A percentile compares a stretch with the other conserved stretches of the same genome.
Evolutionary conservation across 129 eudicot genomes (phyloP).

Genomic region (Kitagawia praeruptora): DNA sequence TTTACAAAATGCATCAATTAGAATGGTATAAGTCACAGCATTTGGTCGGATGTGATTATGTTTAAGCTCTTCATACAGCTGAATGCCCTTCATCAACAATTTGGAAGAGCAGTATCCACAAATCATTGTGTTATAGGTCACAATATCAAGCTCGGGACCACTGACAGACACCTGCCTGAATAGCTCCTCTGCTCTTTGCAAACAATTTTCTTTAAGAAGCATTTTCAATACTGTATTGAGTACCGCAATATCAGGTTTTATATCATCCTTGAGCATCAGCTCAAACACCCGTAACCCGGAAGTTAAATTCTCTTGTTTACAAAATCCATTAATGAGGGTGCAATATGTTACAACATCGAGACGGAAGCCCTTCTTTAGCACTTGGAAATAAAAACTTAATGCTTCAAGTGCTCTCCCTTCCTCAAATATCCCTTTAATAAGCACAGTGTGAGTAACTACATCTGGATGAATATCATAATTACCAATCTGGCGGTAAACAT

Average conservation of each 20-base stretch:
- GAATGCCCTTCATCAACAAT: conserved; percentile 40
- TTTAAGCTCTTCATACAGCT: conserved; percentile 29
- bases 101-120: conserved; percentile 46
- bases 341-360: conserved; percentile 60
- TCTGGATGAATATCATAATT: conserved; percentile 34
- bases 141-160: conserved; percentile 65
- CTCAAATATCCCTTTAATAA: conserved; percentile 39
- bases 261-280: conserved; percentile 35
- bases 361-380: conserved; percentile 33
- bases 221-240: conserved; percentile 42
- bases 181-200: conserved; percentile 27
- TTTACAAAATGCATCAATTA: conserved; percentile 62
- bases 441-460: conserved; percentile 47
- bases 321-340: conserved; percentile 51
- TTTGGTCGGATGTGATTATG: conserved; percentile 20
- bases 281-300: conserved; percentile 39
- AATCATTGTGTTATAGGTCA: conserved; percentile 65
- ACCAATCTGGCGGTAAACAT: conserved; percentile 40
- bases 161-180: conserved; percentile 26
- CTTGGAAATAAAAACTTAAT: conserved; percentile 37
- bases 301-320: conserved; percentile 30
- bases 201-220: conserved; percentile 23
- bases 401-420: conserved; percentile 29
- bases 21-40: conserved; percentile 39
- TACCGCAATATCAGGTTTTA: conserved; percentile 48